A percentile compares a stretch with the other conserved stretches of the same genome.
These are phyloP conservation scores for Clarkia xantiana DNA, from an alignment of 345 rosid genomes.

Conservation along the genomic window DNA sequence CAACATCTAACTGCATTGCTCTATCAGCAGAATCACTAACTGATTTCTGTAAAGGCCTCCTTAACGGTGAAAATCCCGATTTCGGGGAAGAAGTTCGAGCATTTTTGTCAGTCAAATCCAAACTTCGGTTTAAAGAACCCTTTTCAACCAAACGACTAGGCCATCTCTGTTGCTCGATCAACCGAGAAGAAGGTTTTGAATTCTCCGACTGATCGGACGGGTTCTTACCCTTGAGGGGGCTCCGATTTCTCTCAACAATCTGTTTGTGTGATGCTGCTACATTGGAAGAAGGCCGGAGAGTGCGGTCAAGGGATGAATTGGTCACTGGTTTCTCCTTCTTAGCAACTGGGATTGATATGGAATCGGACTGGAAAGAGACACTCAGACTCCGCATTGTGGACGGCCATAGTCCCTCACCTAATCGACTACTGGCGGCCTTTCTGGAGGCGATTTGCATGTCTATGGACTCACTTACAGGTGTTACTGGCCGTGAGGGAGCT, in stretches of 20 bases:
- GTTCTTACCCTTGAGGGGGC: constrained; percentile 74
- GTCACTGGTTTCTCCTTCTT: constrained; percentile 69
- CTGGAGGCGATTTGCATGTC: constrained; percentile 41
- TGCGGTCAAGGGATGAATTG: constrained; percentile 47
- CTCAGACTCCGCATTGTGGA: constrained; percentile 98
- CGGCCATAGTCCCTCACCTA: constrained; percentile 95
- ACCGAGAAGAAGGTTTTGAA: constrained; percentile 62
- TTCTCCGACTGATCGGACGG: constrained; percentile 79
- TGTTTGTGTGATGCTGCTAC: constrained; percentile 57
- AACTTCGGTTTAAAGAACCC: constrained; percentile 34
- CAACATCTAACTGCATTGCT: constrained; percentile 24
- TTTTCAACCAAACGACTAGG: constrained; percentile 69
- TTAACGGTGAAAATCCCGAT: constrained; percentile 31
- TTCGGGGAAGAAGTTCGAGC: constrained; percentile 22
- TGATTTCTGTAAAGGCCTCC: constrained; percentile 49
- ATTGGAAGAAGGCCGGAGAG: constrained; percentile 77
- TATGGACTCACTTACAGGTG: constrained; percentile 57
- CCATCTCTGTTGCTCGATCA: constrained; percentile 90
- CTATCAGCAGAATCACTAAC: constrained; percentile 32
- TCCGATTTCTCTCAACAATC: constrained; percentile 65
- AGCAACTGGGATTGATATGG: constrained; percentile 60
- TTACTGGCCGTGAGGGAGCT: constrained; percentile 24
- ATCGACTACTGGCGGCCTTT: constrained; percentile 45
- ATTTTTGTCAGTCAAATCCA: constrained; percentile 47
- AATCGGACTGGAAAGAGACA: constrained; percentile 87